A percentile compares a stretch with the other conserved stretches of the same genome.
phyloP scores from a whole-genome alignment of 495 filamentous ascomycete species.

The Neurospora tetraspora region DNA sequence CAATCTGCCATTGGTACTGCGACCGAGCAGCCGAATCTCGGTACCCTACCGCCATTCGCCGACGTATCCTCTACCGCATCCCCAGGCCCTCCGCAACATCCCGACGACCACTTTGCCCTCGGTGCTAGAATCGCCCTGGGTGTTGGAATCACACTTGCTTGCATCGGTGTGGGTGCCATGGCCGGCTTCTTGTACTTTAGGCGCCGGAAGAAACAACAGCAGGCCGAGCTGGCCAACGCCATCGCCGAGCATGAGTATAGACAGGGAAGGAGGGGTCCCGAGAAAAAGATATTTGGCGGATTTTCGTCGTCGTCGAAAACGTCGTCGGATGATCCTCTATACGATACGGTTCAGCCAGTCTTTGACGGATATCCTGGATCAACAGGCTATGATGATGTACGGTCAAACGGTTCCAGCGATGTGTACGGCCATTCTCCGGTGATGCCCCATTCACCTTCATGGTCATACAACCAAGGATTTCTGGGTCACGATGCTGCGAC shows the following conservation, averaged over 20 bases:
- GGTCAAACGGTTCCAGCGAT: slow-evolving; percentile 11
- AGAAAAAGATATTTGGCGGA: slow-evolving; percentile 8
- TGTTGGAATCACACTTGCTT: slow-evolving; percentile 13
- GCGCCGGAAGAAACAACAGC: slow-evolving; percentile 12
- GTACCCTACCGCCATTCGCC: neutral
- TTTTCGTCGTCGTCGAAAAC: slow-evolving; percentile 8
- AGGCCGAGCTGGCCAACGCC: slow-evolving; percentile 6
- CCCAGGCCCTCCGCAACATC: neutral
- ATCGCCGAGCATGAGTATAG: slow-evolving; percentile 15
- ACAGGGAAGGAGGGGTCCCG: slow-evolving; percentile 12
- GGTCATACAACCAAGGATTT: slow-evolving; percentile 6
- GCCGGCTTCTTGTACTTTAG: slow-evolving; percentile 19
- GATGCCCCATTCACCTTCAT: slow-evolving; percentile 12
- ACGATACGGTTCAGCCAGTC: slow-evolving; percentile 18
- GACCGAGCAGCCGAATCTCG: neutral
- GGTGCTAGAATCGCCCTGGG: slow-evolving; percentile 20
- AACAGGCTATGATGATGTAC: slow-evolving; percentile 25
- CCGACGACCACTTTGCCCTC: slow-evolving; percentile 9
- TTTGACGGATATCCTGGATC: slow-evolving; percentile 25
- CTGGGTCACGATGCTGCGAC: neutral
- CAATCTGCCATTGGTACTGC: too few species aligned
- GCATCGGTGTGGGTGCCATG: slow-evolving; percentile 18
- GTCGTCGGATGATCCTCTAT: slow-evolving; percentile 20
- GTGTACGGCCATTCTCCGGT: slow-evolving; percentile 15
- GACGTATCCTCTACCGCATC: neutral